Base-by-base conservation (phyloP, 345 rosid genomes). In the Triadica sebifera region DNA sequence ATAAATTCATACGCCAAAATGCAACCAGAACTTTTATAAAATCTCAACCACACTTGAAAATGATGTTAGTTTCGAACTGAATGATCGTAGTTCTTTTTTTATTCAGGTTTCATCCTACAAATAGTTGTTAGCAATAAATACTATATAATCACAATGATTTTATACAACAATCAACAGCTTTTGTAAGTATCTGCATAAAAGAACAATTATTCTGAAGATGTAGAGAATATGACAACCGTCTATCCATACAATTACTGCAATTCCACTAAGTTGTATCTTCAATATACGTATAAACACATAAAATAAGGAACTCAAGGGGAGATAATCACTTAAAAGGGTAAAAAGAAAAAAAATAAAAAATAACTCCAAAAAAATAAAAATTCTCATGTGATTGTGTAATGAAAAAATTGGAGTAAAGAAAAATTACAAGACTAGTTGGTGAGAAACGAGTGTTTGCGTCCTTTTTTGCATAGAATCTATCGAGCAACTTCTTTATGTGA, bases 401-500 rank as follows among this genome's bases (percentile, higher is more conserved):
- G 19, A 25, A 75, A 50, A 50, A 45, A 34, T 39, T 64, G 59
- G 67, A 34, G 60, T 19, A 38, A 61, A 65, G 39, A 64, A 22
- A 12, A 72, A 69, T 81, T 91, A 91, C 98, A 80, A 94, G 94
- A 84, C 82, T 89, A 51, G 98, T 94, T 43, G 98, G 98, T 12
- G 90, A 87, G 86, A 94, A 92, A 45, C 91, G 93, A 47, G 90
- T 91, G 76, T 87, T 92, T 75, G 89, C 75, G 78, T 94, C 96
- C 86, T 94, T 94, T 73, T 93, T 93, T 53, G 88, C 98, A 85
- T 94, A 94, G 79, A 85, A 92, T 69, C 98, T 88, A 89, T 94
- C 98, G 59, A 92, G 96, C 78, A 94, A 87, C 90, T 94, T 94
- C 81, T 94, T 89, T 63, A 94, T 94, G 85, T 94, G 99, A 76